These are phyloP conservation scores for Rubia occidens DNA, from an alignment of 305 asterid species.

Conservation along the genomic window DNA sequence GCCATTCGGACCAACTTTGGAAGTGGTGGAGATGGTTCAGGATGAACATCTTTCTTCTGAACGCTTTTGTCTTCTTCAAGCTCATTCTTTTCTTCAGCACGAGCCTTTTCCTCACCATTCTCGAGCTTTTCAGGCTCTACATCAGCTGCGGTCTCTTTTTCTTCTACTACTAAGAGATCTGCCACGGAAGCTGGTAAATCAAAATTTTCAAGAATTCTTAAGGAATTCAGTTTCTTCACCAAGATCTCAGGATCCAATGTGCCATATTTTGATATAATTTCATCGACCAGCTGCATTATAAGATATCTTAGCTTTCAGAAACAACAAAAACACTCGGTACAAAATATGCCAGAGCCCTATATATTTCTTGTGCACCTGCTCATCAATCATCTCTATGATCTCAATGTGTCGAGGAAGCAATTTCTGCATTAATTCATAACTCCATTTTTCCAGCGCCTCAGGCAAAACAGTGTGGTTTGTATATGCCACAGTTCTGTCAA, in stretches of 20 bases:
- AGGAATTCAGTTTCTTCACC: conserved; percentile 49
- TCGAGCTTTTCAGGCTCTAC: conserved; percentile 20
- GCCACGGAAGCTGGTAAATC: conserved; percentile 59
- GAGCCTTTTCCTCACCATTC: conserved; percentile 19
- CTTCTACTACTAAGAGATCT: conserved; percentile 42
- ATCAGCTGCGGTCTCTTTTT: conserved; percentile 23
- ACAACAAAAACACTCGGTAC: conserved; percentile 16
- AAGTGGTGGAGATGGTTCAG: conserved; percentile 33
- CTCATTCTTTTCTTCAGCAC: conserved; percentile 26
- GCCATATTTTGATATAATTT: conserved; percentile 58
- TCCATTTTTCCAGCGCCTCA: conserved; percentile 99
- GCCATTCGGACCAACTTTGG: conserved; percentile 88
- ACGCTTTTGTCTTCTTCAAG: conserved; percentile 25
- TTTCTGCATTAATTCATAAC: conserved; percentile 65
- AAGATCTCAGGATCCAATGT: conserved; percentile 45
- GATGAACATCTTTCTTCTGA: conserved; percentile 24
- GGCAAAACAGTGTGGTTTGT: conserved; percentile 95
- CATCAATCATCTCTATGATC: conserved; percentile 75
- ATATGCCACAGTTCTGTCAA: conserved; percentile 81
- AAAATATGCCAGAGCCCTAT: conserved; percentile 14
- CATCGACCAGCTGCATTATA: conserved; percentile 56
- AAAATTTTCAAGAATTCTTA: conserved; percentile 83
- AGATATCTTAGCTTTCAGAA: conserved; percentile 18
- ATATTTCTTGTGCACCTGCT: conserved; percentile 46
- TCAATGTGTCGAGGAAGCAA: conserved; percentile 88